A percentile compares a stretch with the other conserved stretches of the same genome.
Conservation (phyloP, 352 stramenopile species). For the Pythium monospermum region DNA sequence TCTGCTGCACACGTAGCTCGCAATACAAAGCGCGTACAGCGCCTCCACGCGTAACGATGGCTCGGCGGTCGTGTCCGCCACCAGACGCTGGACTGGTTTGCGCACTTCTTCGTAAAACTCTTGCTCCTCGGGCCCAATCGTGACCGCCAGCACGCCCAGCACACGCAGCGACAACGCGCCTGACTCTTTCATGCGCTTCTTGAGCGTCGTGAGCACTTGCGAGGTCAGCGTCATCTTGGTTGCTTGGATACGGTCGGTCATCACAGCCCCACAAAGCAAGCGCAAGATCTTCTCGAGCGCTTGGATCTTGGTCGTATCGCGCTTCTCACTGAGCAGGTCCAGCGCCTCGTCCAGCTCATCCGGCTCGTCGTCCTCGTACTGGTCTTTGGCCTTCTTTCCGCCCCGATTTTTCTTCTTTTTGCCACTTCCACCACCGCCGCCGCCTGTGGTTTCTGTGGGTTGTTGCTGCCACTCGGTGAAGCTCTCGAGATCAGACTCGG, state of each 20-base stretch:
- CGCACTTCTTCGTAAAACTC: slow-evolving; percentile 45
- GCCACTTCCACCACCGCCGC: slow-evolving; percentile 14
- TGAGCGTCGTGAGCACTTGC: slow-evolving; percentile 42
- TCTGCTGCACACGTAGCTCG: slow-evolving; percentile 49
- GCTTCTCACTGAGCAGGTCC: slow-evolving; percentile 58
- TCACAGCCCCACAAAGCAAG: slow-evolving; percentile 33
- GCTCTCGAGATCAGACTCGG: slow-evolving; percentile 56
- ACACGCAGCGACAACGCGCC: slow-evolving; percentile 37
- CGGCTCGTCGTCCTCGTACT: slow-evolving; percentile 23
- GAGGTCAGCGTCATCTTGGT: slow-evolving; percentile 37
- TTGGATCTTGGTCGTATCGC: slow-evolving; percentile 52
- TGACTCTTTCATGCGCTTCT: slow-evolving; percentile 54
- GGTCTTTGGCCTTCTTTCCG: slow-evolving; percentile 33
- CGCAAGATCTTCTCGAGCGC: slow-evolving; percentile 48
- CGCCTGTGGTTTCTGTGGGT: neutral
- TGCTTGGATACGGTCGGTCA: slow-evolving; percentile 34
- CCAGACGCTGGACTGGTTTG: slow-evolving; percentile 35
- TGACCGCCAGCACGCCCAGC: slow-evolving; percentile 48
- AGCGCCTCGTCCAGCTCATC: slow-evolving; percentile 49
- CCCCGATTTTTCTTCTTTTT: slow-evolving; percentile 6
- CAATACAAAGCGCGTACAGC: slow-evolving; percentile 50
- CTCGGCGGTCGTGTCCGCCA: slow-evolving; percentile 37
- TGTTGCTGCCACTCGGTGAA: slow-evolving; percentile 42
- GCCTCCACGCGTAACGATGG: slow-evolving; percentile 39
- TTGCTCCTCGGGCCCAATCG: slow-evolving; percentile 47